Percentiles rank a stretch among this genome's conserved stretches.
phyloP scores from a whole-genome alignment of 148 eudicot species.

The Dysphania ambrosioides region DNA sequence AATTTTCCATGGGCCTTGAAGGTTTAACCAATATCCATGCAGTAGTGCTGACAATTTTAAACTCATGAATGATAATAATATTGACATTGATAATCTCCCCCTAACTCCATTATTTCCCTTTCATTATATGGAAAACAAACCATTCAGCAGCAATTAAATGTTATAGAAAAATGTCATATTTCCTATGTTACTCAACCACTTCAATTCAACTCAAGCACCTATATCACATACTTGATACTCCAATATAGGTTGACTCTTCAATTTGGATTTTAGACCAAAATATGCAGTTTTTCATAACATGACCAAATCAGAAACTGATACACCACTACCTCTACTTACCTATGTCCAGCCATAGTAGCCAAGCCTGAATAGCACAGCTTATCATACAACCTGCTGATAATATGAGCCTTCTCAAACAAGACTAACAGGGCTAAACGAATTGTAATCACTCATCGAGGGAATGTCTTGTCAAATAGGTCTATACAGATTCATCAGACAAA shows the following conservation, averaged over 20 bases:
- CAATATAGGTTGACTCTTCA: background rate
- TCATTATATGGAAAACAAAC: background rate
- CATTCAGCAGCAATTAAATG: background rate
- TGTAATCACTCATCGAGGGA: background rate
- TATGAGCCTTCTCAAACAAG: background rate
- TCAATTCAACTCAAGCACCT: background rate
- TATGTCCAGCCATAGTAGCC: background rate
- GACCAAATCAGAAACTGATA: background rate
- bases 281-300: background rate
- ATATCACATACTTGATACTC: background rate
- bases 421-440: background rate
- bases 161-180: background rate
- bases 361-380: background rate
- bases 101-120: background rate
- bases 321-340: background rate
- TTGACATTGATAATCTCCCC: background rate
- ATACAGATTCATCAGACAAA: background rate
- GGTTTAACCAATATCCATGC: background rate
- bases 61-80: background rate
- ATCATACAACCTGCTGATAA: background rate
- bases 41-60: background rate
- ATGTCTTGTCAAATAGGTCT: background rate
- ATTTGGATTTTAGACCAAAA: background rate
- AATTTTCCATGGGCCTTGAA: background rate
- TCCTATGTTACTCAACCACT: background rate